A percentile compares a stretch with the other conserved stretches of the same genome.
Conservation (phyloP, 805 yeast species). For the Kuraishia molischiana region DNA sequence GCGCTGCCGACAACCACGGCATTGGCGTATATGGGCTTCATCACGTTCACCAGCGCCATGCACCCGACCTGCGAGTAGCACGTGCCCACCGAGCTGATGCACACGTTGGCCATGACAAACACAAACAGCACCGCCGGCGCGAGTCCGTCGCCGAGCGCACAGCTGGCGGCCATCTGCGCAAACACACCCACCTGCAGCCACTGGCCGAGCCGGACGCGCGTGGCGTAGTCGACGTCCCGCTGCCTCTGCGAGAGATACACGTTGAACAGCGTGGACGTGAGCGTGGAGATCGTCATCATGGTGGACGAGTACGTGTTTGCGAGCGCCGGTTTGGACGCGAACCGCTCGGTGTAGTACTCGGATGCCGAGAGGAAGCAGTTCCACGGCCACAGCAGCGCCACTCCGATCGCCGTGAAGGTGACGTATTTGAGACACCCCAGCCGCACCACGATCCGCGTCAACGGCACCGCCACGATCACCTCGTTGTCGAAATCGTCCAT, state of each 20-base stretch:
- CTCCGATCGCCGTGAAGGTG: constrained; percentile 61
- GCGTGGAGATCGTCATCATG: constrained; percentile 81
- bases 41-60: constrained; percentile 74
- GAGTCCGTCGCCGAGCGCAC: constrained; percentile 23
- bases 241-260: constrained; percentile 59
- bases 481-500: not conserved
- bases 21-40: constrained; percentile 73
- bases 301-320: constrained; percentile 63
- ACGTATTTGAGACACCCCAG: constrained; percentile 29
- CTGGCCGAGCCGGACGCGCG: constrained; percentile 54
- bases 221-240: constrained; percentile 42
- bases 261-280: constrained; percentile 52
- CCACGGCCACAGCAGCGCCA: constrained; percentile 94
- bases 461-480: not conserved
- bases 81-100: constrained; percentile 62
- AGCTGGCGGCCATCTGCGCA: constrained; percentile 42
- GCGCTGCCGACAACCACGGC: constrained; percentile 95
- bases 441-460: constrained; percentile 4
- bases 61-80: constrained; percentile 84
- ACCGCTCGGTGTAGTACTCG: constrained; percentile 61
- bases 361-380: constrained; percentile 84
- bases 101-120: constrained; percentile 52
- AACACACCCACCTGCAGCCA: constrained; percentile 49
- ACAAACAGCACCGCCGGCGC: constrained; percentile 33
- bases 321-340: constrained; percentile 37